A percentile compares a stretch with the other conserved stretches of the same genome.
These are phyloP conservation scores for Euphorbia celastroides DNA, from an alignment of 441 rosid genomes.

Conservation along the genomic window DNA sequence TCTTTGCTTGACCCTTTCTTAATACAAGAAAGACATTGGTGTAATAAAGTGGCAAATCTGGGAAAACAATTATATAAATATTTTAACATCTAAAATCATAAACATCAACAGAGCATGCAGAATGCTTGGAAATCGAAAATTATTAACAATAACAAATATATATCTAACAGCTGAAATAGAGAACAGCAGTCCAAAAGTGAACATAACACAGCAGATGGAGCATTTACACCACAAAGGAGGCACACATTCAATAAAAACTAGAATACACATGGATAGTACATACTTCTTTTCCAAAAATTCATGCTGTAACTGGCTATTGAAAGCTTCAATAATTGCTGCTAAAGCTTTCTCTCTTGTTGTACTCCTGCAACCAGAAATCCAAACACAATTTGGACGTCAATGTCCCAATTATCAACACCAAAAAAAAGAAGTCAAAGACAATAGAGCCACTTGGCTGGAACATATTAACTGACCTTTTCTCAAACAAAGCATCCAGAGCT, in stretches of 20 bases:
- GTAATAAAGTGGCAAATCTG: slow-evolving; percentile 45
- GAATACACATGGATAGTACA: slow-evolving; percentile 15
- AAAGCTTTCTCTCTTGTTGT: slow-evolving; percentile 85
- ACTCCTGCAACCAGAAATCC: slow-evolving; percentile 44
- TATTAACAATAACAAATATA: not conserved
- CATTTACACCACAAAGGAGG: not conserved
- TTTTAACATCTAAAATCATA: not conserved
- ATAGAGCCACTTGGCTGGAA: slow-evolving; percentile 3
- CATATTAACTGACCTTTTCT: slow-evolving; percentile 51
- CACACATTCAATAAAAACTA: not conserved
- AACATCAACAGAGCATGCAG: not conserved
- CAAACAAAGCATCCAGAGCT: slow-evolving; percentile 80
- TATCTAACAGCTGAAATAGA: not conserved
- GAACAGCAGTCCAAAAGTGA: not conserved
- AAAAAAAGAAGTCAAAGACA: not conserved
- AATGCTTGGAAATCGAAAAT: not conserved
- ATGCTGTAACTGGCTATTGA: slow-evolving; percentile 58
- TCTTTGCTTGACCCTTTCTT: not conserved
- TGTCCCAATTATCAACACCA: slow-evolving; percentile 1
- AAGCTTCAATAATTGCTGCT: slow-evolving; percentile 62
- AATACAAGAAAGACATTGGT: not conserved
- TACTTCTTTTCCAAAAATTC: slow-evolving; percentile 79
- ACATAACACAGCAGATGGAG: not conserved
- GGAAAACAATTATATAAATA: not conserved
- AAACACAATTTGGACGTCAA: not conserved